Evolutionary conservation across 2,329 filamentous ascomycete species (phyloP), one percentile per base, ranked within the genome.

Genomic region (Colletotrichum abscissum): DNA sequence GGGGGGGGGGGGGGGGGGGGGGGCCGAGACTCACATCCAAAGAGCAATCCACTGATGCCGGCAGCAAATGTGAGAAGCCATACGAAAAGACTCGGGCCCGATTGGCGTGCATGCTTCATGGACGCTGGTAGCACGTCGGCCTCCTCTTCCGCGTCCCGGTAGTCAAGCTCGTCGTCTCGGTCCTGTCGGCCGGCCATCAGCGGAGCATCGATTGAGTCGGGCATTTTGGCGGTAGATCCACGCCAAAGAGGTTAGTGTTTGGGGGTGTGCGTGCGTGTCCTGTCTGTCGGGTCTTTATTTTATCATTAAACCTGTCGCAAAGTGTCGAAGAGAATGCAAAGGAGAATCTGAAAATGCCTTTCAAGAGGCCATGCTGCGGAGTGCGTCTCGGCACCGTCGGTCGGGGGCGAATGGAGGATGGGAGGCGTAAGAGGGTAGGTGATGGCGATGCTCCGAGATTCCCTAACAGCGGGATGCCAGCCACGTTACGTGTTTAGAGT

Each of bases 41-140:
- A 93, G 0, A 93, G 79, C 1, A 93, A 84, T 7, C 92, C 92
- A 76, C 90, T 92, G 66, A 93, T 91, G 5, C 91, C 90, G 12
- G 92, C 92, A 12, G 90, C 89, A 63, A 92, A 82, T 4, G 91
- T 92, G 74, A 93, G 82, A 16, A 90, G 79, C 85, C 91, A 89
- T 38, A 93, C 86, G 75, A 91, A 92, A 24, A 86, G 64, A 3
- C 88, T 85, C 3, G 86, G 85, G n/a, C 76, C 59, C 11, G 73
- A 72, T 8, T 67, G 54, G 4, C 35, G n/a, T 19, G 30, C 58
- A 8, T 72, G 75, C 56, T 63, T 70, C 24, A 56, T 63, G 74
- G 28, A 77, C 64, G 52, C 77, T 73, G 73, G 70, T 5, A 69
- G 65, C 12, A 66, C 73, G 7, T 70, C 69, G 5, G 57, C 55